Base-by-base conservation (phyloP, 768 basidiomycete species). In the Suillus subalutaceus region DNA sequence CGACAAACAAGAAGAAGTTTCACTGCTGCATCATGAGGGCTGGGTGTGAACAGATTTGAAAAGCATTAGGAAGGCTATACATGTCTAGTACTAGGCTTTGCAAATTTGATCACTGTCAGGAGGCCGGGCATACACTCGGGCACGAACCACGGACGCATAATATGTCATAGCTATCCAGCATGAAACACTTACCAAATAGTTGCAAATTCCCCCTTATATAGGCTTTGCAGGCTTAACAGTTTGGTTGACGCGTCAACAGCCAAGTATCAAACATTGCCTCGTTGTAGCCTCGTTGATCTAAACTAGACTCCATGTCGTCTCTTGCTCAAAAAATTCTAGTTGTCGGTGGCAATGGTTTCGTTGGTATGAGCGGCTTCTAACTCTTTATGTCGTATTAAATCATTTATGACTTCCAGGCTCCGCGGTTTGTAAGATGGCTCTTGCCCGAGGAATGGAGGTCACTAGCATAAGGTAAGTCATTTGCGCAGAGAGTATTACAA, bases 261-360 rank as follows among this genome's bases (percentile, higher is more conserved):
- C 53, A 10, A 12, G 7, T 18, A 32, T 32, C 48, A 50, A 30
- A 6, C 26, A 26, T 53, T 16, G 16, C 15, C 26, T 43, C 13
- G 40, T 41, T 41, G 40, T 41, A 15, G 13, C 40, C 12, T 7
- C 48, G 30, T 16, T 18, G 16, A 23, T 26, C 16, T 41, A 26
- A 38, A 16, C 58, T 41, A 23, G 8, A 26, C 38, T 5, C 26
- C 6, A 64, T 65, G 64, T 38, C 61, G 63, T 63, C 68, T 48
- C n/a, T 82, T 30, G 64, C 82, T 62, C 85, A 82, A 63, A 90
- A 83, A 72, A 84, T 98, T 44, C 87, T 98, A n/a, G 94, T 99
- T 50, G 86, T 99, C 2, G 97, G 97, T n/a, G 97, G 97, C 55
- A 97, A 97, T 80, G 97, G 97, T 6, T 99, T 97, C 81, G 88